Evolutionary conservation across 768 basidiomycete species (phyloP).

Genomic region (Suillus hirtellus): DNA sequence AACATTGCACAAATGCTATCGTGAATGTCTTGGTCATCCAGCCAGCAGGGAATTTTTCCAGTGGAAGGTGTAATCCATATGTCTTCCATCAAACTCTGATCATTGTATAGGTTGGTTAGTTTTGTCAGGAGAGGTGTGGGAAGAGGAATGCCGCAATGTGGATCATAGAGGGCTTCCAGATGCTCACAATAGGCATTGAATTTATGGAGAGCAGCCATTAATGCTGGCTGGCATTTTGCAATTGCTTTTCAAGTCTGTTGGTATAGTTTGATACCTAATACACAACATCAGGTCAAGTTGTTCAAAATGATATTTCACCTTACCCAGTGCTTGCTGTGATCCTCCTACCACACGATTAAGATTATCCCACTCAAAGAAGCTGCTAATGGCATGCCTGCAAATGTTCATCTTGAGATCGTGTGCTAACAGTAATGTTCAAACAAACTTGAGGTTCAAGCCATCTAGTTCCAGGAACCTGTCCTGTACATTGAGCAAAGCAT

Average conservation of each 20-base stretch:
- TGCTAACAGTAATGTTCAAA: slow-evolving; percentile 13
- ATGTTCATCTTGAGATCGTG: slow-evolving; percentile 14
- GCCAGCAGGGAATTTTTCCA: slow-evolving; percentile 17
- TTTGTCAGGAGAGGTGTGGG: slow-evolving; percentile 32
- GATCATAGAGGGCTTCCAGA: background rate
- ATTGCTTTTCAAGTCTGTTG: slow-evolving; percentile 20
- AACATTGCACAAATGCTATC: slow-evolving; percentile 14
- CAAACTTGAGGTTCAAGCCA: slow-evolving; percentile 19
- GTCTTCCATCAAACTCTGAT: slow-evolving; percentile 33
- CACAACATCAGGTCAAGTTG: background rate
- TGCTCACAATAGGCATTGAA: slow-evolving; percentile 1
- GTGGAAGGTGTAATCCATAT: slow-evolving; percentile 31
- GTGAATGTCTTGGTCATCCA: slow-evolving; percentile 10
- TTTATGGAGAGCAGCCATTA: background rate
- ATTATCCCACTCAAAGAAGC: slow-evolving; percentile 39
- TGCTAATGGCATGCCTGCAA: slow-evolving; percentile 4
- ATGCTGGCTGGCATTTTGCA: background rate
- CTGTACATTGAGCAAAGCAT: slow-evolving; percentile 35
- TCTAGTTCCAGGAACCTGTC: slow-evolving; percentile 35
- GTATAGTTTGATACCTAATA: slow-evolving; percentile 21
- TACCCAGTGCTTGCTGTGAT: slow-evolving; percentile 33
- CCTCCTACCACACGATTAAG: slow-evolving; percentile 37
- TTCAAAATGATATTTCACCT: slow-evolving; percentile 22
- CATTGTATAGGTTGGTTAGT: slow-evolving; percentile 13
- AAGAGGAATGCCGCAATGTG: slow-evolving; percentile 29